Conservation (phyloP, 306 rosid genomes). For the Argentina anserina region DNA sequence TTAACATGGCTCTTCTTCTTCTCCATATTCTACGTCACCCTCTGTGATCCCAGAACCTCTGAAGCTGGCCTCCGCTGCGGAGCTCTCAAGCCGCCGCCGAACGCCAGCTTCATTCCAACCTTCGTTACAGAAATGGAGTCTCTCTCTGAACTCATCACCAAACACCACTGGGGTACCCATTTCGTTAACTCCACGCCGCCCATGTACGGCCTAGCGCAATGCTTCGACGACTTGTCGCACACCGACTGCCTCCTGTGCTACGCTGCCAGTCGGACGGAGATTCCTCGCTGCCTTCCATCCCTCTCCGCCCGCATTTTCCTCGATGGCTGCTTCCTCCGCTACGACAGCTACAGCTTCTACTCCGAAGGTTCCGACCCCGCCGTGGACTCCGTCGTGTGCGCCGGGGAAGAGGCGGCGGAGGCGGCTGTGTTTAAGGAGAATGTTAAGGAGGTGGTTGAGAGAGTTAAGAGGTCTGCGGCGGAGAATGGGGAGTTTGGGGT, state of each 20-base stretch:
- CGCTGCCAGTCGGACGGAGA: slow-evolving; percentile 63
- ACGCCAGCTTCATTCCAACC: slow-evolving; percentile 43
- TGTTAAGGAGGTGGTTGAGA: slow-evolving; percentile 32
- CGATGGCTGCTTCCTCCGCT: slow-evolving; percentile 89
- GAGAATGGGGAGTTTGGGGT: slow-evolving; percentile 41
- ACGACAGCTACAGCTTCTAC: slow-evolving; percentile 69
- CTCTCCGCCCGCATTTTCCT: slow-evolving; percentile 60
- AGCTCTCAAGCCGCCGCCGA: slow-evolving; percentile 15
- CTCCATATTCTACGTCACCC: slow-evolving; percentile 10
- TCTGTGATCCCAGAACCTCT: slow-evolving; percentile 59
- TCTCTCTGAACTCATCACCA: slow-evolving; percentile 39
- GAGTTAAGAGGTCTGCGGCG: slow-evolving; percentile 31
- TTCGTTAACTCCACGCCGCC: slow-evolving; percentile 42
- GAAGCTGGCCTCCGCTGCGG: slow-evolving; percentile 53
- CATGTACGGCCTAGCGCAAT: slow-evolving; percentile 62
- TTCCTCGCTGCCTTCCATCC: slow-evolving; percentile 81
- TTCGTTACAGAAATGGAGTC: slow-evolving; percentile 65
- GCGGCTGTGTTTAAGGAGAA: slow-evolving; percentile 18
- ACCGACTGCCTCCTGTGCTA: slow-evolving; percentile 80
- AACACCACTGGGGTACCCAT: slow-evolving; percentile 40
- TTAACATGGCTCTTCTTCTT: slow-evolving; percentile 22
- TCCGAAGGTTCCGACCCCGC: slow-evolving; percentile 25
- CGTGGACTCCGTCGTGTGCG: slow-evolving; percentile 46
- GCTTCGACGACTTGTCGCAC: slow-evolving; percentile 66
- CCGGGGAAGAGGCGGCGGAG: slow-evolving; percentile 19